Percentiles rank a stretch among this genome's conserved stretches.
These are phyloP conservation scores for Daucus carota DNA, from an alignment of 129 eudicot species.

Conservation along the genomic window DNA sequence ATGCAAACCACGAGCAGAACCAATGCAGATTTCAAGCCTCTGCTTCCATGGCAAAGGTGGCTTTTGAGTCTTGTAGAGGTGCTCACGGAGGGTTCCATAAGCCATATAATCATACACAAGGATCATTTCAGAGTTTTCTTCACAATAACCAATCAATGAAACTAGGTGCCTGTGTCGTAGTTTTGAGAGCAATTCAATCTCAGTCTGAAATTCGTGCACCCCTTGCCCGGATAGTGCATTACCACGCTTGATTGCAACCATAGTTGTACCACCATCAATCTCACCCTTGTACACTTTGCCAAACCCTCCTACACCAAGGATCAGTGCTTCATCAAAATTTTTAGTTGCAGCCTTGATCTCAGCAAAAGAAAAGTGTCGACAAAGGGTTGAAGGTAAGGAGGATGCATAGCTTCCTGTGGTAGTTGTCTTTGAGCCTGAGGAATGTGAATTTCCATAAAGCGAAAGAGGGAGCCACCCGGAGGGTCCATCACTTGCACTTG, in stretches of 20 bases:
- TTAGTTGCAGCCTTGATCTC: slow-evolving; percentile 96
- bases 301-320: slow-evolving; percentile 92
- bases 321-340: slow-evolving; percentile 70
- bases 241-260: slow-evolving; percentile 93
- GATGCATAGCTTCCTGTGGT: slow-evolving; percentile 86
- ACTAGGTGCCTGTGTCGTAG: slow-evolving; percentile 94
- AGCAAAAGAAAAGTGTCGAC: slow-evolving; percentile 86
- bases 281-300: slow-evolving; percentile 93
- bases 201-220: slow-evolving; percentile 86
- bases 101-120: slow-evolving; percentile 97
- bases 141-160: slow-evolving; percentile 84
- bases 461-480: slow-evolving; percentile 96
- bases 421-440: slow-evolving; percentile 79
- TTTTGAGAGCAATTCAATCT: slow-evolving; percentile 88
- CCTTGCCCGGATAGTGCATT: slow-evolving; percentile 88
- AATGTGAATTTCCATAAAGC: slow-evolving; percentile 78
- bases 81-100: slow-evolving; percentile 89
- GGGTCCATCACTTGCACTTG: slow-evolving; percentile 72
- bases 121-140: slow-evolving; percentile 85
- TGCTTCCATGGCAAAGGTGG: slow-evolving; percentile 95
- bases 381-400: slow-evolving; percentile 79
- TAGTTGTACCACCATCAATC: slow-evolving; percentile 68
- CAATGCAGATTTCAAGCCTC: slow-evolving; percentile 87
- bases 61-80: slow-evolving; percentile 81
- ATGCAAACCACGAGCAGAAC: slow-evolving; percentile 95